A percentile compares a stretch with the other conserved stretches of the same genome.
phyloP scores from a whole-genome alignment of 495 filamentous ascomycete genomes.

The Zalerion maritima region DNA sequence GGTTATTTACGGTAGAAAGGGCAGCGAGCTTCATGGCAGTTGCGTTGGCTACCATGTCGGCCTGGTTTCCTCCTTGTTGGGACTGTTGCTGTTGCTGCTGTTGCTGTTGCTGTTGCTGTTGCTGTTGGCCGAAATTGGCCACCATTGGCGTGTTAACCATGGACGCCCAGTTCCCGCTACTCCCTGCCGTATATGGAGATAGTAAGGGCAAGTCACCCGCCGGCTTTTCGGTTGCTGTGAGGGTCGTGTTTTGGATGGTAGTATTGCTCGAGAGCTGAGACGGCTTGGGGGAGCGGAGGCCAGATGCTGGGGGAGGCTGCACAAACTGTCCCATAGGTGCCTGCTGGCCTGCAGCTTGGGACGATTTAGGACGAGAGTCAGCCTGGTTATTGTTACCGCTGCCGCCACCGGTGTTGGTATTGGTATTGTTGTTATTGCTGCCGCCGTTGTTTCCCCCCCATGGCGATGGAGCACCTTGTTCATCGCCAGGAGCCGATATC shows the following conservation, averaged over 20 bases:
- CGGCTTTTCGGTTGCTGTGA: slow-evolving; percentile 57
- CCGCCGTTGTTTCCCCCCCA: no score
- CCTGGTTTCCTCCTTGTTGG: slow-evolving; percentile 47
- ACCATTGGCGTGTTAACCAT: slow-evolving; percentile 98
- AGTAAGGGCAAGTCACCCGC: slow-evolving; percentile 60
- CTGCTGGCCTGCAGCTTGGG: slow-evolving; percentile 67
- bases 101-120: no score
- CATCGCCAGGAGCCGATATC: no score
- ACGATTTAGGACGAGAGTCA: slow-evolving; percentile 72
- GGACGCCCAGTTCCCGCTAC: slow-evolving; percentile 94
- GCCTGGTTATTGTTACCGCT: slow-evolving; percentile 33
- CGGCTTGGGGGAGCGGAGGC: slow-evolving; percentile 69
- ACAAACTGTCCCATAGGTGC: slow-evolving; percentile 95
- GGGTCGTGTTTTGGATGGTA: slow-evolving; percentile 69
- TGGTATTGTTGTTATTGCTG: no score
- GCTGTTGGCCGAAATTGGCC: slow-evolving; percentile 65
- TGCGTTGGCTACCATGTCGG: slow-evolving; percentile 97
- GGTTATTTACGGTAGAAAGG: slow-evolving; percentile 93
- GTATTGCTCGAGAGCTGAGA: slow-evolving; percentile 47
- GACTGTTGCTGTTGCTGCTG: no score
- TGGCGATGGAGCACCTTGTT: slow-evolving; percentile 55
- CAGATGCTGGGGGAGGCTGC: slow-evolving; percentile 63
- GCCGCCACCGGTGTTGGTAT: no score
- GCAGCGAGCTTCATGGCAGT: slow-evolving; percentile 98
- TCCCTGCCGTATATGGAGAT: slow-evolving; percentile 70